A percentile compares a stretch with the other conserved stretches of the same genome.
Conservation (phyloP, 495 filamentous ascomycete genomes). For the Parathielavia hyrcaniae region DNA sequence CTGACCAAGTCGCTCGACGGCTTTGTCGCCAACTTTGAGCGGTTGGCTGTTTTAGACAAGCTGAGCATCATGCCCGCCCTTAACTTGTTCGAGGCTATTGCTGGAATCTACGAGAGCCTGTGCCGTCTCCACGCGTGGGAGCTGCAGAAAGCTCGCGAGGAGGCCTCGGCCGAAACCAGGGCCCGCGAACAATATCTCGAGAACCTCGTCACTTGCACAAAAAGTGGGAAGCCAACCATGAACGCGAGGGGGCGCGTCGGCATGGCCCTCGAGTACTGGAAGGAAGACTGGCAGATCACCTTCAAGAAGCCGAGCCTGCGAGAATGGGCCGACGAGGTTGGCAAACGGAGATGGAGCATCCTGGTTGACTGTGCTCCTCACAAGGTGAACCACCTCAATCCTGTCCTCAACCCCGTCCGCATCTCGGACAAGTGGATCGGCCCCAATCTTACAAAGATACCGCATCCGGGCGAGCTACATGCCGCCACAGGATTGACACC, state of each 20-base stretch:
- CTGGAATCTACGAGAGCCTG: conserved; percentile 66
- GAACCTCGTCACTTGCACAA: conserved; percentile 54
- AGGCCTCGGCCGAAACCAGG: conserved; percentile 41
- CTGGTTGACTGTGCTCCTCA: conserved; percentile 56
- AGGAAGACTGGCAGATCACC: conserved; percentile 49
- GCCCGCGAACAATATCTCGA: conserved; percentile 46
- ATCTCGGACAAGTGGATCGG: conserved; percentile 65
- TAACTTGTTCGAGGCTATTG: conserved; percentile 84
- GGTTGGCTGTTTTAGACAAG: conserved; percentile 70
- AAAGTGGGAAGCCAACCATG: conserved; percentile 72
- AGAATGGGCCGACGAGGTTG: conserved; percentile 22
- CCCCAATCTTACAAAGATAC: conserved; percentile 48
- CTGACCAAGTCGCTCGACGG: conserved; percentile 56
- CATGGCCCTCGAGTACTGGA: conserved; percentile 82
- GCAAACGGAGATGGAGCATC: conserved; percentile 51
- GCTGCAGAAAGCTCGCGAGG: conserved; percentile 52
- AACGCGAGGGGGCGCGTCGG: conserved; percentile 67
- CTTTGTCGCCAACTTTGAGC: conserved; percentile 76
- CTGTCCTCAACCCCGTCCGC: conserved; percentile 54
- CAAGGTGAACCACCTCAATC: conserved; percentile 44
- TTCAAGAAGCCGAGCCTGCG: conserved; percentile 22
- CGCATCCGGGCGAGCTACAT: conserved; percentile 36
- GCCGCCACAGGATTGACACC: conserved; percentile 27
- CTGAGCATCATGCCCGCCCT: conserved; percentile 65
- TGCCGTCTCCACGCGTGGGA: conserved; percentile 60